phyloP scores from a whole-genome alignment of 2,329 filamentous ascomycete genomes.

The Colletotrichum gloeosporioides region DNA sequence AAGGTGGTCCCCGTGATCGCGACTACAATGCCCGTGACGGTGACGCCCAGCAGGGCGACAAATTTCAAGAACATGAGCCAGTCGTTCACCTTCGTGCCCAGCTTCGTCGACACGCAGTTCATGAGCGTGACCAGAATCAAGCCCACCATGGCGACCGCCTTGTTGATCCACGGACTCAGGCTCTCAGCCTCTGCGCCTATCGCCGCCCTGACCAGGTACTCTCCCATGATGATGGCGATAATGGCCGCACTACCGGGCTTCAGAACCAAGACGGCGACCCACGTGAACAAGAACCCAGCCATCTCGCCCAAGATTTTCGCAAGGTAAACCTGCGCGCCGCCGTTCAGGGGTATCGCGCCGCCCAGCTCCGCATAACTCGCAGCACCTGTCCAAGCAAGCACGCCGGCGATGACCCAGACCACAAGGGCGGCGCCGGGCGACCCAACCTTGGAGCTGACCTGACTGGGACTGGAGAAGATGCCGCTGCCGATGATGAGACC shows the following conservation, averaged over 20 bases:
- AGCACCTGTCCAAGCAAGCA: conserved; percentile 94
- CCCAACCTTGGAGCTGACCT: conserved; percentile 90
- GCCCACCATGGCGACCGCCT: conserved; percentile 80
- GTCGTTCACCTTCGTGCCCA: conserved; percentile 88
- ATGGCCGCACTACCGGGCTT: conserved; percentile 95
- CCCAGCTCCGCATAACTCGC: conserved; percentile 95
- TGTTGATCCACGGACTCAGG: conserved; percentile 87
- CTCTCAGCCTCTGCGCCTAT: conserved; percentile 86
- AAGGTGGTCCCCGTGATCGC: conserved; percentile 84
- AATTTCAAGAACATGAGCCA: conserved; percentile 98
- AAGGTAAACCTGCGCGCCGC: conserved; percentile 91
- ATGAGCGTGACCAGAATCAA: conserved; percentile 79
- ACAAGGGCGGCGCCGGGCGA: conserved; percentile 89
- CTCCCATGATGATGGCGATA: conserved; percentile 96
- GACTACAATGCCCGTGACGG: conserved; percentile 87
- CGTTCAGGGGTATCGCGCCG: conserved; percentile 93
- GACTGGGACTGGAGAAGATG: conserved; percentile 93
- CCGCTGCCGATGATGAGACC: conserved; percentile 95
- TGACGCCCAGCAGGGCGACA: conserved; percentile 84
- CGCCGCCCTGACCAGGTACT: conserved; percentile 89
- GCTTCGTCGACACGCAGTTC: conserved; percentile 89
- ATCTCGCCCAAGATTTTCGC: conserved; percentile 96
- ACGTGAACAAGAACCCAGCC: conserved; percentile 92
- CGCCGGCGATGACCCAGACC: conserved; percentile 90
- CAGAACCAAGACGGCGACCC: conserved; percentile 91